Conservation (phyloP, 2,329 filamentous ascomycete genomes). For the Ambrosiella cleistominuta region DNA sequence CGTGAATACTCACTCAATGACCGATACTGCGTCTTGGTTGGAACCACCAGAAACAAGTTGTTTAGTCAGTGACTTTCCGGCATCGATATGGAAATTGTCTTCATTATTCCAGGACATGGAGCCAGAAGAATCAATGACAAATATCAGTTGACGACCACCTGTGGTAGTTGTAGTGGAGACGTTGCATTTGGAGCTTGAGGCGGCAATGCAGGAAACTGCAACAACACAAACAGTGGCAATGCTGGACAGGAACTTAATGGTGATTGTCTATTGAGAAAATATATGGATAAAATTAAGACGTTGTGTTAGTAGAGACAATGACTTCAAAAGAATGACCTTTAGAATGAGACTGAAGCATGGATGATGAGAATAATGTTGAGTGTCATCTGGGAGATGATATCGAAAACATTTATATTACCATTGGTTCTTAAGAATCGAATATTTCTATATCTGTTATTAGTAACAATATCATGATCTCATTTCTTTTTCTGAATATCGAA, state of each 20-base stretch:
- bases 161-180: slow-evolving; percentile 9
- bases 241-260: neutral
- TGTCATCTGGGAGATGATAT: too few relatives aligned
- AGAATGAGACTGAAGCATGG: too few relatives aligned
- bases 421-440: too few relatives aligned
- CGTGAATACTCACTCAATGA: slow-evolving; percentile 13
- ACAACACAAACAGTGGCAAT: neutral
- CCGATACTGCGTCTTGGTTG: slow-evolving; percentile 14
- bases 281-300: neutral
- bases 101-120: slow-evolving; percentile 15
- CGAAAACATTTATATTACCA: too few relatives aligned
- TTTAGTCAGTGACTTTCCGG: slow-evolving; percentile 13
- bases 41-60: slow-evolving; percentile 13
- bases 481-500: too few relatives aligned
- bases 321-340: neutral
- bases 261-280: neutral
- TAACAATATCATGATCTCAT: too few relatives aligned
- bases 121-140: slow-evolving; percentile 15
- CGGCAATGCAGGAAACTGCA: neutral
- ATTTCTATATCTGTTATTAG: too few relatives aligned
- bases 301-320: neutral
- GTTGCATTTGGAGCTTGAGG: neutral
- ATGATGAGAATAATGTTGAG: too few relatives aligned
- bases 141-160: slow-evolving; percentile 14
- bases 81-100: slow-evolving; percentile 12